Conservation (phyloP, 495 filamentous ascomycete species). For the Lophium mytilinum region DNA sequence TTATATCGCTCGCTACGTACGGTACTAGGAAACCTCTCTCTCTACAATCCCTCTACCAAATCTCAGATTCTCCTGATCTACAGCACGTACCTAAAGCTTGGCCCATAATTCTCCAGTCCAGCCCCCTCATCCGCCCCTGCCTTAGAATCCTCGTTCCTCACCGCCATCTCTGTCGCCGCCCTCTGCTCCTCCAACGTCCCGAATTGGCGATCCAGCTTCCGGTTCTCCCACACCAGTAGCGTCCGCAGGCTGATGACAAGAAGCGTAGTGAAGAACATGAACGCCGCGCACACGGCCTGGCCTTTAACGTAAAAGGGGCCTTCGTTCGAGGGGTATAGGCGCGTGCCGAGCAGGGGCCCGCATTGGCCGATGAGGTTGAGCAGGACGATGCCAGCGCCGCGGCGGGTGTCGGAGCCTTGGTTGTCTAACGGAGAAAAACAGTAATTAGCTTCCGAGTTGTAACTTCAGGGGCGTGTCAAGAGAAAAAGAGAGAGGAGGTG, state of each 20-base stretch:
- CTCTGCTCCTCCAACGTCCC: slow-evolving; percentile 7
- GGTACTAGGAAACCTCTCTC: too few relatives aligned
- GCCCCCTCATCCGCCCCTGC: not conserved
- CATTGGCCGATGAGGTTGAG: slow-evolving; percentile 55
- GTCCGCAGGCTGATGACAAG: slow-evolving; percentile 42
- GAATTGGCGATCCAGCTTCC: slow-evolving; percentile 21
- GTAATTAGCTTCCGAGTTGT: not conserved
- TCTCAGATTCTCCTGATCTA: not conserved
- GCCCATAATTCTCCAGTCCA: slow-evolving; percentile 22
- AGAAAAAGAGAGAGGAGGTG: not conserved
- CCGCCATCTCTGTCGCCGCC: not conserved
- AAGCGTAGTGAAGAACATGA: slow-evolving; percentile 45
- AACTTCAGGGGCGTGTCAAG: not conserved
- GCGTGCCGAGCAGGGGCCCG: slow-evolving; percentile 53
- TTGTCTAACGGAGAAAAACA: slow-evolving; percentile 35
- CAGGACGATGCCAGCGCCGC: slow-evolving; percentile 50
- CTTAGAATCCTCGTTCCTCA: not conserved
- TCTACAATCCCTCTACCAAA: too few relatives aligned
- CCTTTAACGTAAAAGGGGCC: slow-evolving; percentile 52
- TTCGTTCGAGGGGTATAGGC: slow-evolving; percentile 50
- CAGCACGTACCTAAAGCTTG: slow-evolving; percentile 18
- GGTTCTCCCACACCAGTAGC: slow-evolving; percentile 40
- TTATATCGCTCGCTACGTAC: too few relatives aligned
- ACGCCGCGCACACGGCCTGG: slow-evolving; percentile 49
- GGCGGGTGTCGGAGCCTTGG: slow-evolving; percentile 44